Conservation (phyloP, 306 rosid species). For the Prunus mira region DNA sequence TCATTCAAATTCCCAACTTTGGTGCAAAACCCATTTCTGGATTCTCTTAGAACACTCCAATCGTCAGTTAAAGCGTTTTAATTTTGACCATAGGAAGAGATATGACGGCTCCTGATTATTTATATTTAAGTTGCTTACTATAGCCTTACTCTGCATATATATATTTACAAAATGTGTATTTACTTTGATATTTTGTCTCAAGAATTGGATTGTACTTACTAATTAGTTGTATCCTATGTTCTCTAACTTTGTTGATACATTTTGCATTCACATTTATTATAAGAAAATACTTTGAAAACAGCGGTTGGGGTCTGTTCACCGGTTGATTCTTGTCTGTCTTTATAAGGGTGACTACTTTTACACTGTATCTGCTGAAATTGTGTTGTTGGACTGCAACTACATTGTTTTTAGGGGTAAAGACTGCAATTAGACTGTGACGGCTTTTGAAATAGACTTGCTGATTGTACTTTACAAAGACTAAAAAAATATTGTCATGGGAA, state of each 20-base stretch:
- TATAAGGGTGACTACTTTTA: background rate
- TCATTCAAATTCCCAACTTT: background rate
- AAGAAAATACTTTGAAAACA: background rate
- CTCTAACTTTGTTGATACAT: background rate
- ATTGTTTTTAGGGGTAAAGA: background rate
- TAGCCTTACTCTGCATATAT: too few species aligned
- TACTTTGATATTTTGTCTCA: background rate
- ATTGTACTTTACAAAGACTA: background rate
- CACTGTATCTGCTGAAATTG: background rate
- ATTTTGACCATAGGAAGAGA: background rate
- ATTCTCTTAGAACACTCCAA: background rate
- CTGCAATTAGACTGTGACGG: background rate
- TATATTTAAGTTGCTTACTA: background rate
- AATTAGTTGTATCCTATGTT: background rate
- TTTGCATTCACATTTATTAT: background rate
- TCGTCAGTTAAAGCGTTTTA: background rate
- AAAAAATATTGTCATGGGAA: background rate
- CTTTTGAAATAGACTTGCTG: background rate
- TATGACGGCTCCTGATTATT: background rate
- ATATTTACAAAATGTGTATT: too few species aligned
- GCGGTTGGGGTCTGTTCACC: background rate
- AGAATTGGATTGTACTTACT: background rate
- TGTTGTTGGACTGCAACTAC: background rate
- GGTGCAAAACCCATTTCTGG: background rate
- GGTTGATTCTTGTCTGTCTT: background rate